A percentile compares a stretch with the other conserved stretches of the same genome.
Conservation (phyloP, 2,329 filamentous ascomycete genomes). For the Colletotrichum sp. region DNA sequence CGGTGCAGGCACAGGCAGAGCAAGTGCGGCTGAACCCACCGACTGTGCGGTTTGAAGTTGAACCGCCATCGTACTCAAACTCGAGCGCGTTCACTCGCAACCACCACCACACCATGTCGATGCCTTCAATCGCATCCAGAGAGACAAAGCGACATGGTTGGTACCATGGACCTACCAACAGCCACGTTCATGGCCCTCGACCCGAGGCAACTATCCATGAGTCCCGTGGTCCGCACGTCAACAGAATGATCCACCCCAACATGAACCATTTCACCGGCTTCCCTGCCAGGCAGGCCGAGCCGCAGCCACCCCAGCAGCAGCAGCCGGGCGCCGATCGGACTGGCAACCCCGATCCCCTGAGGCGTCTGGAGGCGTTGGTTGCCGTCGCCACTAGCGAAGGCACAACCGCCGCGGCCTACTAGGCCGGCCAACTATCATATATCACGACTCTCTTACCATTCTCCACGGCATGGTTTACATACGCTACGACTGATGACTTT, state of each 20-base stretch:
- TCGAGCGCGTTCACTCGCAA: conserved; percentile 7
- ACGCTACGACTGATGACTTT: conserved; percentile 17
- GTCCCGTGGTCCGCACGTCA: conserved; percentile 49
- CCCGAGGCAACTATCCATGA: conserved; percentile 32
- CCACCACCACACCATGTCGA: conserved; percentile 66
- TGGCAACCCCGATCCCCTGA: conserved; percentile 36
- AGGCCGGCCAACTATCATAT: neutral
- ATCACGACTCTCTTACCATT: neutral
- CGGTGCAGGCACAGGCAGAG: conserved; percentile 60
- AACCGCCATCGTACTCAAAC: conserved; percentile 36
- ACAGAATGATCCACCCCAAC: conserved; percentile 64
- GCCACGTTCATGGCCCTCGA: conserved; percentile 27
- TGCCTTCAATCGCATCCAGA: conserved; percentile 60
- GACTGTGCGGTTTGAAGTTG: conserved; percentile 60
- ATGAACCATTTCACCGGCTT: conserved; percentile 58
- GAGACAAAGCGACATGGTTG: conserved; percentile 73
- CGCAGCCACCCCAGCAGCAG: conserved; percentile 24
- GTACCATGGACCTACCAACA: conserved; percentile 64
- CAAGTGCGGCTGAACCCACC: conserved; percentile 50
- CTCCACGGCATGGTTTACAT: neutral
- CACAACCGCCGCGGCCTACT: conserved; percentile 47
- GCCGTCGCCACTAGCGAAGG: conserved; percentile 51
- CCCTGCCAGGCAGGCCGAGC: conserved; percentile 40
- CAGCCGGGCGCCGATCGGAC: conserved; percentile 29
- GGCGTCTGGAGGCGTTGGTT: conserved; percentile 47